Evolutionary conservation across 805 yeast genomes (phyloP).

Genomic region (Kluyveromyces siamensis): DNA sequence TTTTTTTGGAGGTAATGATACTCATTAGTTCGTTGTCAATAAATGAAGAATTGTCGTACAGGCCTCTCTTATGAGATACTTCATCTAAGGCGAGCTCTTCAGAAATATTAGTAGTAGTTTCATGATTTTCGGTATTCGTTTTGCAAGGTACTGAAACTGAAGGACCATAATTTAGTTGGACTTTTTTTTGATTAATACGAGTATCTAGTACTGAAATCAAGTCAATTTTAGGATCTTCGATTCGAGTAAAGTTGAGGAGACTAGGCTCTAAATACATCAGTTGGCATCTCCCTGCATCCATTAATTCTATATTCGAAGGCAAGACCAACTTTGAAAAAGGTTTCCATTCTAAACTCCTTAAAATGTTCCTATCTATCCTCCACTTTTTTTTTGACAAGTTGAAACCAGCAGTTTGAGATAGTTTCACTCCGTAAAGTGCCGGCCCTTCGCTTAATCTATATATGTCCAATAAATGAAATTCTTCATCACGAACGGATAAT

Average conservation of each 20-base stretch:
- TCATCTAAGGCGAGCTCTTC: not conserved
- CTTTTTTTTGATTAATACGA: too few relatives aligned
- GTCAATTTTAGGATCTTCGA: not conserved
- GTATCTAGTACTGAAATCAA: not conserved
- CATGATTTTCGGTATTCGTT: not conserved
- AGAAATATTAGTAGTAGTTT: not conserved
- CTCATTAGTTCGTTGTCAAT: constrained; percentile 15
- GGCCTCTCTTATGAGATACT: not conserved
- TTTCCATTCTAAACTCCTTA: constrained; percentile 14
- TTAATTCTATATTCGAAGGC: not conserved
- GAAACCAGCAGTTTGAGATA: not conserved
- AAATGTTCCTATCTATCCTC: constrained; percentile 9
- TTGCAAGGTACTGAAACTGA: too few relatives aligned
- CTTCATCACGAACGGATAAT: not conserved
- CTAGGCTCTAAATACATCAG: too few relatives aligned
- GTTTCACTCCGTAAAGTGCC: not conserved
- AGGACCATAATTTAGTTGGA: too few relatives aligned
- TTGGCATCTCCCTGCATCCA: not conserved
- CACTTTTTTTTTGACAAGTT: constrained; percentile 4
- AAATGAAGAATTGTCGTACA: constrained; percentile 13
- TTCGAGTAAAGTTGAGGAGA: not conserved
- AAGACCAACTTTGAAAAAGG: constrained; percentile 10
- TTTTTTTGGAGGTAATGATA: constrained; percentile 7
- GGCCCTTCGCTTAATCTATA: not conserved
- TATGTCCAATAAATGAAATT: not conserved